Evolutionary conservation across 177 flowering plant genomes (phyloP).

Genomic region (Vitis hybrid): DNA sequence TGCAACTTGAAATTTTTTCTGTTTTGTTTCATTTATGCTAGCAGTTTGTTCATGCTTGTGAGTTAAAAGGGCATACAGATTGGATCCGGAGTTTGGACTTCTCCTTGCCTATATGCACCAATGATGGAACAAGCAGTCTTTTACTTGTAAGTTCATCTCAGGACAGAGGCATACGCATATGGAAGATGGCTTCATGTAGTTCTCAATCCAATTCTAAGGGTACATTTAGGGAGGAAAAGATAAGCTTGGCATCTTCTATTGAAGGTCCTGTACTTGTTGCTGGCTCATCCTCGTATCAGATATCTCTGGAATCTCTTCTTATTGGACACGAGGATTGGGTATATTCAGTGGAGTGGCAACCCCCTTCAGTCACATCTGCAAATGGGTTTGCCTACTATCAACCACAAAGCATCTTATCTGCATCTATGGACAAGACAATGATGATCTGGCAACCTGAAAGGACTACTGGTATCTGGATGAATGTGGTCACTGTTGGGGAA

Average conservation of each 20-base stretch:
- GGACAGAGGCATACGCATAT: conserved; percentile 90
- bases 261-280: conserved; percentile 73
- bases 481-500: conserved; percentile 94
- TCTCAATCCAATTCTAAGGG: conserved; percentile 23
- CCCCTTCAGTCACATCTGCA: conserved; percentile 44
- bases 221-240: conserved; percentile 37
- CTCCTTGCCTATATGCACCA: conserved; percentile 57
- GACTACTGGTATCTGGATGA: conserved; percentile 91
- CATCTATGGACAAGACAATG: conserved; percentile 99
- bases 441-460: conserved; percentile 97
- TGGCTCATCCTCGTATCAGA: conserved; percentile 69
- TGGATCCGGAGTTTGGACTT: conserved; percentile 95
- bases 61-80: conserved; percentile 89
- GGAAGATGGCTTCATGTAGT: conserved; percentile 58
- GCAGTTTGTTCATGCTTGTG: conserved; percentile 85
- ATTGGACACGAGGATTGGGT: conserved; percentile 99
- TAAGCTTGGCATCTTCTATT: conserved; percentile 72
- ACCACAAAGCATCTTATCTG: conserved; percentile 83
- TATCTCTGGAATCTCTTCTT: conserved; percentile 86
- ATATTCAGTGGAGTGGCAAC: conserved; percentile 94
- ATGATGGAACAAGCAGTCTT: conserved; percentile 38
- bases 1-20: not conserved
- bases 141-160: conserved; percentile 93
- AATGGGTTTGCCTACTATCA: conserved; percentile 44
- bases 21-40: conserved; percentile 6